These are phyloP conservation scores for Golubevia sp. DNA, from an alignment of 1,284 basidiomycete genomes.

Conservation along the genomic window DNA sequence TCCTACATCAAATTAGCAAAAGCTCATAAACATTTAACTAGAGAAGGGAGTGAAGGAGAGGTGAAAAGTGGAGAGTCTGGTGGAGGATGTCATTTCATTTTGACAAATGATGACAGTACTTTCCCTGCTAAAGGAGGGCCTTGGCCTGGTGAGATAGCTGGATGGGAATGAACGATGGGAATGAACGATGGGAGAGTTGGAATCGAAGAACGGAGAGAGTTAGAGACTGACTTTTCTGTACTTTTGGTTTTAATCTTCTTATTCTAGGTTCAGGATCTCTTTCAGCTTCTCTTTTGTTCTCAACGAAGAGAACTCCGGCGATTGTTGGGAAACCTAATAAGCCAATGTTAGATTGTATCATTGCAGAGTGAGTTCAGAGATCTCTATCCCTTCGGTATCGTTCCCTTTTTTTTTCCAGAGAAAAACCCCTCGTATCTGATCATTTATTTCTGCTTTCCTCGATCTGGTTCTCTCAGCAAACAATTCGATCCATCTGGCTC, in stretches of 20 bases:
- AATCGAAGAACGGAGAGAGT: too few species aligned
- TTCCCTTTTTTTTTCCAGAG: background rate
- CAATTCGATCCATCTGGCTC: constrained; percentile 81
- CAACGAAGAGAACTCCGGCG: constrained; percentile 72
- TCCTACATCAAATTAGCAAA: constrained; percentile 88
- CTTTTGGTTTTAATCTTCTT: background rate
- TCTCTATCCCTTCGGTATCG: background rate
- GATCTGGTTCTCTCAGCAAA: constrained; percentile 69
- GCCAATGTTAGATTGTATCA: constrained; percentile 93
- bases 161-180: background rate
- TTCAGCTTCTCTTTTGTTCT: constrained; percentile 78
- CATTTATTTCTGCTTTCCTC: background rate
- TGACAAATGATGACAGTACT: constrained; percentile 90
- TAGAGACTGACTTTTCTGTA: too few species aligned
- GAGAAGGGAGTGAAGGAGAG: constrained; percentile 31
- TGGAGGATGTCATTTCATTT: constrained; percentile 80
- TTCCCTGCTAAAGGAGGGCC: constrained; percentile 80
- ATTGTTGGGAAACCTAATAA: constrained; percentile 88
- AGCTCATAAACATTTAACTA: constrained; percentile 82
- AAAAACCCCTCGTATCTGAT: background rate
- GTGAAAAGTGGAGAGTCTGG: constrained; percentile 66
- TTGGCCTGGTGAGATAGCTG: constrained; percentile 70
- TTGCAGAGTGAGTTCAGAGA: constrained; percentile 77
- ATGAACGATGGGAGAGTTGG: constrained; percentile 12
- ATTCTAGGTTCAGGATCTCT: constrained; percentile 71